Base-by-base conservation (phyloP, 441 rosid genomes). In the Croton setiger region DNA sequence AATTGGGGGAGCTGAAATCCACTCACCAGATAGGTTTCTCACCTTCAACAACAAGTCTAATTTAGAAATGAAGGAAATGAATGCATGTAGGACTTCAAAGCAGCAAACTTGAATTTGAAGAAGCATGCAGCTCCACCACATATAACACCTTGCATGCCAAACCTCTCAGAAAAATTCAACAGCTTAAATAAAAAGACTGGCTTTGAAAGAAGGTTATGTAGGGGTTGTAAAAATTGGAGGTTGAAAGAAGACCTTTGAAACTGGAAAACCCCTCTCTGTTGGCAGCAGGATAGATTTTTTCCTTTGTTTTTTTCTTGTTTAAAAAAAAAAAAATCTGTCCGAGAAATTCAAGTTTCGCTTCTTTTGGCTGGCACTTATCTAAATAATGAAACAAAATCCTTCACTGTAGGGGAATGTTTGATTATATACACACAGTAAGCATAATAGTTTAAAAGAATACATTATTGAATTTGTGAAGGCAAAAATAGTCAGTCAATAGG, bases 1-100 rank as follows among this genome's bases (percentile, higher is more conserved):
- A 35, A 89, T 74, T 0, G 98, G 97, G n/a, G 85, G 81, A 43
- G 97, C 98, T 6, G 88, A 83, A 73, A 93, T 87, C 97, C 98
- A 93, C 47, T 91, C 90, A 2, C 96, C 96, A 0, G 88, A 60
- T 51, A 65, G 69, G 76, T 93, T 93, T 74, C 83, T 80, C 80
- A 89, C 97, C 97, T 91, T 81, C 72, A 72, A 59, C 36, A 66
- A 37, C 15, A 63, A 39, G 39, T 48, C 41, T 41, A 72, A 51
- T 7, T 63, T 31, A 70, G 63, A 57, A 15, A 2, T 54, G 5
- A 3, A 27, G 13, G 51, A 64, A 45, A 43, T 37, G 18, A 13
- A 35, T n/a, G 36, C 47, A 33, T 17, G 45, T 12, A 13, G 47
- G 11, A 18, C 44, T 18, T 66, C n/a, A 37, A 12, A 10, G 15